Evolutionary conservation across 768 basidiomycete species (phyloP).

Genomic region (Mycena maculata): DNA sequence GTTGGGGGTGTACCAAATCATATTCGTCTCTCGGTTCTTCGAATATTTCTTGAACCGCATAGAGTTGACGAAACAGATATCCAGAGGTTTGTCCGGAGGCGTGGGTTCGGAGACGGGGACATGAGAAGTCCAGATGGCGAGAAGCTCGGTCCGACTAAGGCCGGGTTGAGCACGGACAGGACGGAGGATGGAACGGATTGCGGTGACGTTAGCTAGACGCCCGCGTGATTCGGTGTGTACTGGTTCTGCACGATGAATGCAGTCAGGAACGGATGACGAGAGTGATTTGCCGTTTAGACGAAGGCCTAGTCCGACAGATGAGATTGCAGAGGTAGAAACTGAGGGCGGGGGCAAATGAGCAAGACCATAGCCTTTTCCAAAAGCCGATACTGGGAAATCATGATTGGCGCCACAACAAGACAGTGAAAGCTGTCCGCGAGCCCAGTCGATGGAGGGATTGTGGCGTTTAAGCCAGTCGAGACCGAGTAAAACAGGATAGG

Average conservation of each 20-base stretch:
- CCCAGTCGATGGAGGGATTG: slow-evolving; percentile 52
- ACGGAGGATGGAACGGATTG: slow-evolving; percentile 15
- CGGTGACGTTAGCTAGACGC: slow-evolving; percentile 13
- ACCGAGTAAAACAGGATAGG: slow-evolving; percentile 50
- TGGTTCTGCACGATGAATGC: slow-evolving; percentile 23
- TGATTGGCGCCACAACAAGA: slow-evolving; percentile 10
- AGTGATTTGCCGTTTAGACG: slow-evolving; percentile 37
- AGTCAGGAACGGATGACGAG: background rate
- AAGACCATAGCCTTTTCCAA: slow-evolving; percentile 43
- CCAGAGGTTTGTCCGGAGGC: slow-evolving; percentile 26
- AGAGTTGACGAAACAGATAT: slow-evolving; percentile 33
- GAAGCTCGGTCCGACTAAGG: slow-evolving; percentile 29
- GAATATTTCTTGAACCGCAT: slow-evolving; percentile 37
- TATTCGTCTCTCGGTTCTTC: slow-evolving; percentile 27
- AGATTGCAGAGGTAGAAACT: slow-evolving; percentile 27
- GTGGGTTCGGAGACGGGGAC: slow-evolving; percentile 9
- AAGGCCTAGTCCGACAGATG: slow-evolving; percentile 44
- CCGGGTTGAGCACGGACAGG: slow-evolving; percentile 10
- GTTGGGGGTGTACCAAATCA: slow-evolving; percentile 20
- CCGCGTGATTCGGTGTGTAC: slow-evolving; percentile 1
- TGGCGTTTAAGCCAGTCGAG: slow-evolving; percentile 51
- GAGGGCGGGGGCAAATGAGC: slow-evolving; percentile 19
- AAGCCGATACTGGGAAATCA: background rate
- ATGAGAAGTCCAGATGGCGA: slow-evolving; percentile 26
- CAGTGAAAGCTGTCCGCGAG: slow-evolving; percentile 35